phyloP scores from a whole-genome alignment of 2,329 filamentous ascomycete species.

The Sclerotinia sclerotiorum region DNA sequence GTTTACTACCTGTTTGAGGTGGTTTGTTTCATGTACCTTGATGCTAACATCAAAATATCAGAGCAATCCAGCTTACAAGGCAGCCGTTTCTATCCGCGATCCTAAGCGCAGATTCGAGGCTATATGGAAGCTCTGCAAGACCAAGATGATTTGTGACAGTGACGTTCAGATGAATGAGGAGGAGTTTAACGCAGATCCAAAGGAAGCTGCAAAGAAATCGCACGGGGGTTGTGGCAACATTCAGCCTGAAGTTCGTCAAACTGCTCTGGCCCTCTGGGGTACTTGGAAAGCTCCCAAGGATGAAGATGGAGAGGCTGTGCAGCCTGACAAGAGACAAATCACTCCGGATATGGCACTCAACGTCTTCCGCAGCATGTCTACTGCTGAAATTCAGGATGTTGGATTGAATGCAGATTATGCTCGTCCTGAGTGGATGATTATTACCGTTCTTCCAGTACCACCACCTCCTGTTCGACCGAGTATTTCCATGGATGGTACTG shows the following conservation, averaged over 20 bases:
- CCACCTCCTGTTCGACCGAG: conserved; percentile 94
- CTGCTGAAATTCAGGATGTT: conserved; percentile 79
- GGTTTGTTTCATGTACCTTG: conserved; percentile 52
- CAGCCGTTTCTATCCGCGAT: conserved; percentile 81
- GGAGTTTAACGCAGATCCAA: conserved; percentile 61
- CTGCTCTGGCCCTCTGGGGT: conserved; percentile 78
- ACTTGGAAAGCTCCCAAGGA: conserved; percentile 71
- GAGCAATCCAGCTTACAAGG: conserved; percentile 80
- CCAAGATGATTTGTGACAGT: conserved; percentile 80
- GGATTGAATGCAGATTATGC: conserved; percentile 94
- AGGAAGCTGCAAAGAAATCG: conserved; percentile 51
- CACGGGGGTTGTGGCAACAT: conserved; percentile 94
- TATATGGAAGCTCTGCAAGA: conserved; percentile 90
- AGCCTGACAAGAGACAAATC: conserved; percentile 77
- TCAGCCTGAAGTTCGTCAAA: conserved; percentile 84
- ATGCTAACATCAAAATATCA: conserved; percentile 63
- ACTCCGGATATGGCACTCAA: conserved; percentile 81
- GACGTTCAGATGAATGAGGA: conserved; percentile 68
- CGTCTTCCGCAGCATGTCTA: conserved; percentile 81
- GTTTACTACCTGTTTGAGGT: conserved; percentile 62
- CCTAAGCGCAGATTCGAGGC: conserved; percentile 92
- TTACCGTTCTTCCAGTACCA: conserved; percentile 92
- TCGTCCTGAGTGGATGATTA: conserved; percentile 96
- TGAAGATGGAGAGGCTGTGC: conserved; percentile 68
- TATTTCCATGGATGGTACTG: conserved; percentile 94